These are phyloP conservation scores for Juglanconis juglandina DNA, from an alignment of 2,329 filamentous ascomycete genomes.

Conservation along the genomic window DNA sequence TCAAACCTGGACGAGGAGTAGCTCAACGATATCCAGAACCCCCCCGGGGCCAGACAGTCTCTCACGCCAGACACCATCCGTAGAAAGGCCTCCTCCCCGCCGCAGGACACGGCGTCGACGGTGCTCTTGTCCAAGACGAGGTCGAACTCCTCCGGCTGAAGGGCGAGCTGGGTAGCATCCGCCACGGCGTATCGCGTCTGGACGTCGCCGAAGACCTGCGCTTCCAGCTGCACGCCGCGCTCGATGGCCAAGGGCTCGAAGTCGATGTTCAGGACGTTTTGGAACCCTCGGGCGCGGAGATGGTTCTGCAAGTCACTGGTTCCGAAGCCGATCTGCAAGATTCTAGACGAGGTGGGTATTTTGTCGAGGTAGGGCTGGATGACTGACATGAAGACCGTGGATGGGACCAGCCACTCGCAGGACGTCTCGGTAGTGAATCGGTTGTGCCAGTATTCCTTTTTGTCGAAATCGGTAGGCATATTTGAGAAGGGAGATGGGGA, in stretches of 20 bases:
- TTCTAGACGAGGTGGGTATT: conserved; percentile 26
- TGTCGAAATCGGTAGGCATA: conserved; percentile 39
- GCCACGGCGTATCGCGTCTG: conserved; percentile 40
- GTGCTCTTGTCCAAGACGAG: conserved; percentile 50
- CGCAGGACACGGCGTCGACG: conserved; percentile 46
- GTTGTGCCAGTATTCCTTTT: conserved; percentile 47
- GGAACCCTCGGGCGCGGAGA: conserved; percentile 40
- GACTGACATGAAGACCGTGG: conserved; percentile 37
- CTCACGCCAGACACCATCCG: conserved; percentile 37
- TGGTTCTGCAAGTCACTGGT: conserved; percentile 49
- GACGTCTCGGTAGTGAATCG: conserved; percentile 42
- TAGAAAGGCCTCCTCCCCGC: conserved; percentile 34
- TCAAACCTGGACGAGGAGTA: conserved; percentile 42
- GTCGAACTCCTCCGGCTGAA: conserved; percentile 29
- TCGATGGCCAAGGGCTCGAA: conserved; percentile 47
- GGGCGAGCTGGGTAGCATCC: conserved; percentile 39
- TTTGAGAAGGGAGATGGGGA: neutral
- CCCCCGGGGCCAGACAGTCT: conserved; percentile 31
- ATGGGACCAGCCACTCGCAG: conserved; percentile 48
- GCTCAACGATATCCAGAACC: conserved; percentile 47
- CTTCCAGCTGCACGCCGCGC: conserved; percentile 39
- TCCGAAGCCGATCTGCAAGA: conserved; percentile 47
- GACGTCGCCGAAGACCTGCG: conserved; percentile 40
- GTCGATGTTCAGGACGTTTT: conserved; percentile 45
- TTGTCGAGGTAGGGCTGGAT: conserved; percentile 35